A percentile compares a stretch with the other conserved stretches of the same genome.
Evolutionary conservation across 2,329 filamentous ascomycete genomes (phyloP).

Genomic region (Coleophoma eucalyptorum): DNA sequence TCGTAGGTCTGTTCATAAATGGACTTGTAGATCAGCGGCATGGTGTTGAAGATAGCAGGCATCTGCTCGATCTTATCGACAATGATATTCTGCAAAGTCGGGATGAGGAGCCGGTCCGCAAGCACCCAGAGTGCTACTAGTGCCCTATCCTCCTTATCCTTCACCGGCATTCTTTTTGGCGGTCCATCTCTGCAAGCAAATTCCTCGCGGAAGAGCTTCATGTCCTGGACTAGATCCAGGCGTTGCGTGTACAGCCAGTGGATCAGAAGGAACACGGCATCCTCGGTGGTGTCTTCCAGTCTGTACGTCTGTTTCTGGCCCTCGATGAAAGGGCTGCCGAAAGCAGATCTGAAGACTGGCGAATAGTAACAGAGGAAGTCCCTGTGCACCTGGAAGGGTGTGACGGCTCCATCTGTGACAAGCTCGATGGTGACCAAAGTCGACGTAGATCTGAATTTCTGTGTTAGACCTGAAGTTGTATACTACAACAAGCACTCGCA

Average conservation of each 20-base stretch:
- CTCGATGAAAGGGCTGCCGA: not conserved
- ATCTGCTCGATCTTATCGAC: not conserved
- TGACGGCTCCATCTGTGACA: not conserved
- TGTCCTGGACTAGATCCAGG: not conserved
- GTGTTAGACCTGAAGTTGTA: too few relatives aligned
- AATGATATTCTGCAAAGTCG: not conserved
- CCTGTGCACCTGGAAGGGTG: not conserved
- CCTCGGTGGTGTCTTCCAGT: not conserved
- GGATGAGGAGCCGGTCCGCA: conserved; percentile 5
- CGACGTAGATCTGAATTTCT: too few relatives aligned
- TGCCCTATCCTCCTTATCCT: not conserved
- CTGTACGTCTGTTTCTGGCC: conserved; percentile 2
- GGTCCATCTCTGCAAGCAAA: not conserved
- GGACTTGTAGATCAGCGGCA: too few relatives aligned
- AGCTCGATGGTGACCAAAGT: not conserved
- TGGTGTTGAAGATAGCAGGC: too few relatives aligned
- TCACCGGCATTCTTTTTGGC: not conserved
- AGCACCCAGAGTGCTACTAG: conserved; percentile 39
- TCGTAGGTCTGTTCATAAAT: too few relatives aligned
- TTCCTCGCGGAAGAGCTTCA: too few relatives aligned
- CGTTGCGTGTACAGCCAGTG: conserved; percentile 5
- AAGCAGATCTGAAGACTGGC: conserved; percentile 2
- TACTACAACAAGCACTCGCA: too few relatives aligned
- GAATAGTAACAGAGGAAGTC: not conserved
- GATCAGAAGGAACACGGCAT: not conserved